phyloP scores from a whole-genome alignment of 2,329 filamentous ascomycete genomes.

The Fusarium penzigii region DNA sequence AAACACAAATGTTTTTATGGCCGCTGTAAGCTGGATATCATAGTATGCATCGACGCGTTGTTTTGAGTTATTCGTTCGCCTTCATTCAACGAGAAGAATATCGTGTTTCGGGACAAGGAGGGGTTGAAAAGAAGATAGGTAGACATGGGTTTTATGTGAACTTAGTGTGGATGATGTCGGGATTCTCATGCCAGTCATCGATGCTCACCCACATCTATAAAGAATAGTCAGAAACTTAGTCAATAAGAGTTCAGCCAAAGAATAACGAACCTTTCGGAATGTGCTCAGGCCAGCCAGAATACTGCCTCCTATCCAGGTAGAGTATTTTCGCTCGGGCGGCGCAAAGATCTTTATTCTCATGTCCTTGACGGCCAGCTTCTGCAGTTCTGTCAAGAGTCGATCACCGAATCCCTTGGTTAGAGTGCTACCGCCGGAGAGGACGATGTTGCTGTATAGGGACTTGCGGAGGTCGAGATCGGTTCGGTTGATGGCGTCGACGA shows the following conservation, averaged over 20 bases:
- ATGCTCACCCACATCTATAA: constrained; percentile 98
- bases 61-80: no score
- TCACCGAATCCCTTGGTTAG: constrained; percentile 97
- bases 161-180: constrained; percentile 97
- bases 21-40: not conserved
- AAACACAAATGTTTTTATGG: no score
- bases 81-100: not conserved
- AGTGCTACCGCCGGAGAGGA: constrained; percentile 93
- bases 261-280: constrained; percentile 81
- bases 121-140: not conserved
- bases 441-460: constrained; percentile 92
- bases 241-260: not conserved
- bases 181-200: constrained; percentile 99
- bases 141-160: constrained; percentile 65
- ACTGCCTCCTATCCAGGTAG: constrained; percentile 97
- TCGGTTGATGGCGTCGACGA: constrained; percentile 91
- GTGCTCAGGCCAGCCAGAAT: constrained; percentile 96
- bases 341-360: constrained; percentile 99
- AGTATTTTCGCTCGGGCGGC: constrained; percentile 96
- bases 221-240: constrained; percentile 15
- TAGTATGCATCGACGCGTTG: not conserved
- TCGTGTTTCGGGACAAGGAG: constrained; percentile 7
- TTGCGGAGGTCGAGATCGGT: constrained; percentile 96
- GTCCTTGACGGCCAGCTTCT: constrained; percentile 92
- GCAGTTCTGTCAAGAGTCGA: constrained; percentile 86